A percentile compares a stretch with the other conserved stretches of the same genome.
These are phyloP conservation scores for Cladosporium sp. DNA, from an alignment of 2,329 filamentous ascomycete species.

Conservation along the genomic window DNA sequence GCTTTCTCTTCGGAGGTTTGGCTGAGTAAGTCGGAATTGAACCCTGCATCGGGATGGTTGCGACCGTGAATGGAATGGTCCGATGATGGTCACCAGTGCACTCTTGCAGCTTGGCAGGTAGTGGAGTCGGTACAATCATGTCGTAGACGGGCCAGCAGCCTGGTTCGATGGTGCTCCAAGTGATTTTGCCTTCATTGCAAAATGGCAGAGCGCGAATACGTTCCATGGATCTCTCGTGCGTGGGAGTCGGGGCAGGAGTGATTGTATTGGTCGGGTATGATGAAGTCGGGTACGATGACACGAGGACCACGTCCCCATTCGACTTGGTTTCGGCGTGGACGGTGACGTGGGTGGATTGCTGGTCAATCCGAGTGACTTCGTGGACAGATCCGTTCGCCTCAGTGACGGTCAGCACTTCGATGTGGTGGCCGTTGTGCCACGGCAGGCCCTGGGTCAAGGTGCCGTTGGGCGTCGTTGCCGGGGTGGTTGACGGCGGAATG, in stretches of 20 bases:
- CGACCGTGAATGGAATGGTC: neutral
- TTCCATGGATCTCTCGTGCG: neutral
- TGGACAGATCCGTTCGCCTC: neutral
- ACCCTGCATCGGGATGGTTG: neutral
- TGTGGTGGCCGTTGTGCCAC: constrained; percentile 11
- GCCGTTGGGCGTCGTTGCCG: neutral
- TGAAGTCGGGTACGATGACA: neutral
- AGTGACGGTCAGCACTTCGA: constrained; percentile 9
- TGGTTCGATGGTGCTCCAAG: neutral
- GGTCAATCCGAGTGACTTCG: constrained; percentile 8
- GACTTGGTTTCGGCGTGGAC: constrained; percentile 3
- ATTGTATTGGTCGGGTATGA: neutral
- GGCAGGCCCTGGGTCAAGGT: constrained; percentile 8
- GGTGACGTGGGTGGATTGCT: constrained; percentile 9
- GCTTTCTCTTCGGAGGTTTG: neutral
- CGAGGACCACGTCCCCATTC: constrained; percentile 2
- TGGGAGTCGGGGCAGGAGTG: neutral
- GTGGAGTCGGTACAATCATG: neutral
- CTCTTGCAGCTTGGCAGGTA: neutral
- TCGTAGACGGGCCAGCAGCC: constrained; percentile 5
- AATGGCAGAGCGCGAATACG: neutral
- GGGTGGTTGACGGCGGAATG: neutral
- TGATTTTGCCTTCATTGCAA: neutral
- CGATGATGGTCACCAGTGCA: neutral
- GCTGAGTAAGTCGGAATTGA: neutral